These are phyloP conservation scores for Colletotrichum sansevieriae DNA, from an alignment of 2,329 filamentous ascomycete genomes.

Conservation along the genomic window DNA sequence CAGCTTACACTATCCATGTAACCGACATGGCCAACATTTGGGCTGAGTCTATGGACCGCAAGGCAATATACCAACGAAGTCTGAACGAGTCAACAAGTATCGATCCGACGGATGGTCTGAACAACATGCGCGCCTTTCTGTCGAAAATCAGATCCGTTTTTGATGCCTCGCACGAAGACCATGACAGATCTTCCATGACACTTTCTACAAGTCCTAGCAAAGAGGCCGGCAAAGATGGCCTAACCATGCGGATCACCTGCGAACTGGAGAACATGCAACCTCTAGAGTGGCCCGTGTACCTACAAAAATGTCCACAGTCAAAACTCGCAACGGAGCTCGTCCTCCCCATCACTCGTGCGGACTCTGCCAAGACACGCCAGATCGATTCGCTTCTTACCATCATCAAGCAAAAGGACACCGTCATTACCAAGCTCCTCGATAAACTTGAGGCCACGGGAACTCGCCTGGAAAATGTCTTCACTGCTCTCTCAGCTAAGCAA, in stretches of 20 bases:
- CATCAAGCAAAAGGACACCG: slow-evolving; percentile 64
- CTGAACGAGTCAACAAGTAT: slow-evolving; percentile 76
- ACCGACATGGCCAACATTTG: slow-evolving; percentile 83
- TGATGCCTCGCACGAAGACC: slow-evolving; percentile 59
- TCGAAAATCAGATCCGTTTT: slow-evolving; percentile 69
- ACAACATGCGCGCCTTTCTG: slow-evolving; percentile 77
- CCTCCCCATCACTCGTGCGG: slow-evolving; percentile 63
- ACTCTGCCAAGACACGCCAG: slow-evolving; percentile 56
- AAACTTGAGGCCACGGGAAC: slow-evolving; percentile 66
- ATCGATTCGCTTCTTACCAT: slow-evolving; percentile 57
- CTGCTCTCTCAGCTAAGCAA: slow-evolving; percentile 59
- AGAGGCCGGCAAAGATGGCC: slow-evolving; percentile 55
- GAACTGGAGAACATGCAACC: slow-evolving; percentile 74
- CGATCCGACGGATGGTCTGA: slow-evolving; percentile 76
- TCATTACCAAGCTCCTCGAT: slow-evolving; percentile 64
- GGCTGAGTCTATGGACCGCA: slow-evolving; percentile 73
- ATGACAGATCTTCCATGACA: slow-evolving; percentile 59
- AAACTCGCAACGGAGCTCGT: slow-evolving; percentile 63
- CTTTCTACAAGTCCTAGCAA: slow-evolving; percentile 53
- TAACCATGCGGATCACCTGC: slow-evolving; percentile 68
- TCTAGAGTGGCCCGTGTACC: slow-evolving; percentile 74
- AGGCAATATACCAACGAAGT: slow-evolving; percentile 73
- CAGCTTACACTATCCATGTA: slow-evolving; percentile 74
- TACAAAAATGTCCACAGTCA: slow-evolving; percentile 61
- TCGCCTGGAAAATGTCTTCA: slow-evolving; percentile 67